phyloP scores from a whole-genome alignment of 352 stramenopile species.

The Phytophthora cajani region DNA sequence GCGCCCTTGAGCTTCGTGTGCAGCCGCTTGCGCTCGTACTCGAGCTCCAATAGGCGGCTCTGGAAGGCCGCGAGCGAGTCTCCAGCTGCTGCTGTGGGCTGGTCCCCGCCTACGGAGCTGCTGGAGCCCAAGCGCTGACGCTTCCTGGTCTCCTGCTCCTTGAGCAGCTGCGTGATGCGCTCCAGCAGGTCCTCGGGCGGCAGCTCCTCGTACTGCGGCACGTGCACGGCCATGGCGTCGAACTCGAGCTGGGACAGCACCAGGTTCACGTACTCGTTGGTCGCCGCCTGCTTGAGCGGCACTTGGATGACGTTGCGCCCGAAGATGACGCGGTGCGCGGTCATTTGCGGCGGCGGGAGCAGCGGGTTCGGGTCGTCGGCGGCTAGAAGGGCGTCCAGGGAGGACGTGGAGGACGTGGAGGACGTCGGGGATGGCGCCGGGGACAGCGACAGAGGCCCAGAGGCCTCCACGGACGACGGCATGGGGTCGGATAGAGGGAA shows the following conservation, averaged over 20 bases:
- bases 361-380: slow-evolving; percentile 25
- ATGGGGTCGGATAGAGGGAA: slow-evolving; percentile 3
- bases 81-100: background rate
- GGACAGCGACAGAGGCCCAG: slow-evolving; percentile 25
- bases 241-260: slow-evolving; percentile 83
- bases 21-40: slow-evolving; percentile 75
- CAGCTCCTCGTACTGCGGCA: slow-evolving; percentile 74
- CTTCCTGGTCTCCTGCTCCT: slow-evolving; percentile 54
- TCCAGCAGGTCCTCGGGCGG: slow-evolving; percentile 59
- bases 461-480: slow-evolving; percentile 5
- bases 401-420: slow-evolving; percentile 37
- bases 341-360: slow-evolving; percentile 28
- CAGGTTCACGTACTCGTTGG: slow-evolving; percentile 69
- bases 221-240: slow-evolving; percentile 75
- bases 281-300: slow-evolving; percentile 54
- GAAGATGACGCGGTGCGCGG: slow-evolving; percentile 56
- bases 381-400: slow-evolving; percentile 39
- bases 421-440: slow-evolving; percentile 30
- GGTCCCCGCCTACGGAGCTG: slow-evolving; percentile 12
- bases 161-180: slow-evolving; percentile 62
- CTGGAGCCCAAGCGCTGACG: slow-evolving; percentile 16
- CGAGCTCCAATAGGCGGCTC: slow-evolving; percentile 62
- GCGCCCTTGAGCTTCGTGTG: slow-evolving; percentile 67
- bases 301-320: slow-evolving; percentile 81
- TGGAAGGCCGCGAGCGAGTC: slow-evolving; percentile 63